Conservation (phyloP, 2,329 filamentous ascomycete species). For the Fusarium sp. region DNA sequence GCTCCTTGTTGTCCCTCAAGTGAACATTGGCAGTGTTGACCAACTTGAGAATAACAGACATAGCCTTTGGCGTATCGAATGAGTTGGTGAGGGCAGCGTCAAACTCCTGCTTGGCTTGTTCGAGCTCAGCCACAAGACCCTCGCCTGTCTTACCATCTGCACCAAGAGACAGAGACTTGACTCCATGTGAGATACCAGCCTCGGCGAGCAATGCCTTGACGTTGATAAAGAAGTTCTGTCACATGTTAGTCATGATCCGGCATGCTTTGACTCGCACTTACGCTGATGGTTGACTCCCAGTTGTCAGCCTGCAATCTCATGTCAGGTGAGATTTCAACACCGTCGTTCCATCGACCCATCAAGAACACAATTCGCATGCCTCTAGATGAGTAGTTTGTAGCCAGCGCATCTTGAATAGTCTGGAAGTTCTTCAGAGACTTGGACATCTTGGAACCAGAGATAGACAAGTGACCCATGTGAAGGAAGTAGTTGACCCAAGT, state of each 20-base stretch:
- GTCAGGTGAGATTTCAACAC: slow-evolving; percentile 88
- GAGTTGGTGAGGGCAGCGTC: slow-evolving; percentile 78
- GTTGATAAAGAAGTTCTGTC: slow-evolving; percentile 68
- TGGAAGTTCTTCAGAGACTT: slow-evolving; percentile 97
- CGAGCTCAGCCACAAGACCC: slow-evolving; percentile 56
- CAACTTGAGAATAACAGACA: slow-evolving; percentile 81
- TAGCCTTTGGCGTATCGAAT: slow-evolving; percentile 84
- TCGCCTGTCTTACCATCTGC: slow-evolving; percentile 47
- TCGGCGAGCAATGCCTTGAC: slow-evolving; percentile 65
- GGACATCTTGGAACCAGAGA: slow-evolving; percentile 93
- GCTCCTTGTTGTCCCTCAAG: slow-evolving; percentile 59
- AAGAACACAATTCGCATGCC: slow-evolving; percentile 87
- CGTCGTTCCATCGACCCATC: slow-evolving; percentile 88
- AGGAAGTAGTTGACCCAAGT: slow-evolving; percentile 97
- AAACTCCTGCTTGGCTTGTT: slow-evolving; percentile 66
- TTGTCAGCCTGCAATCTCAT: slow-evolving; percentile 77
- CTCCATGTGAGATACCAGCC: slow-evolving; percentile 49
- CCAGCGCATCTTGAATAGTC: slow-evolving; percentile 86
- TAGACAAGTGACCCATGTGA: slow-evolving; percentile 90
- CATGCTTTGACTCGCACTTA: slow-evolving; percentile 48
- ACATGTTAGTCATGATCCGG: slow-evolving; percentile 29
- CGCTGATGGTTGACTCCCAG: slow-evolving; percentile 84
- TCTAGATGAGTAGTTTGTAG: slow-evolving; percentile 76
- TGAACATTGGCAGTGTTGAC: slow-evolving; percentile 80
- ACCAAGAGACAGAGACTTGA: slow-evolving; percentile 55